Evolutionary conservation across 345 rosid species (phyloP).

Genomic region (Microthlaspi erraticum): DNA sequence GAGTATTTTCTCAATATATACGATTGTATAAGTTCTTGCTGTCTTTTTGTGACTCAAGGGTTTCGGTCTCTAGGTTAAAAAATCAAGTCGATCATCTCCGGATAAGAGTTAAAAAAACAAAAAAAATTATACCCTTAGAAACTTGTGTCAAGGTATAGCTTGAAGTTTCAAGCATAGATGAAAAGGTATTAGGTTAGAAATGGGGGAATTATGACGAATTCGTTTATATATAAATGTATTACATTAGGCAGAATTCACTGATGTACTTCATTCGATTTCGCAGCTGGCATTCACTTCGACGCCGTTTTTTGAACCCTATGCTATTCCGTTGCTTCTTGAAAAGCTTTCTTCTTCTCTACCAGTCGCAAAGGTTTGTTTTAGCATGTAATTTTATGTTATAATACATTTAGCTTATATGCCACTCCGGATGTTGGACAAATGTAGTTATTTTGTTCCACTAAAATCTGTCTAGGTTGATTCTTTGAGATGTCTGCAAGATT

Average conservation of each 20-base stretch:
- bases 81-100: not conserved
- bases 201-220: not conserved
- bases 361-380: conserved; percentile 69
- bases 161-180: conserved; percentile 17
- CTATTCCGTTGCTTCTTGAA: conserved; percentile 83
- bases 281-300: conserved; percentile 88
- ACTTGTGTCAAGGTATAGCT: conserved; percentile 8
- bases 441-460: conserved; percentile 31
- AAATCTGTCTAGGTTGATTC: conserved; percentile 74
- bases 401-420: conserved; percentile 11
- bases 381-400: conserved; percentile 9
- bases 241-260: not conserved
- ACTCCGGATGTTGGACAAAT: conserved; percentile 28
- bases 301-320: conserved; percentile 87
- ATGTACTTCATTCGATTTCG: conserved; percentile 35
- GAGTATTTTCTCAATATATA: conserved; percentile 33
- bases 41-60: not conserved
- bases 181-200: conserved; percentile 7
- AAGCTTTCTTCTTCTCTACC: conserved; percentile 89
- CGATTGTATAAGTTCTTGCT: conserved; percentile 31
- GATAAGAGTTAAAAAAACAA: not conserved
- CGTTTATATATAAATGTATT: not conserved
- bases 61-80: not conserved
- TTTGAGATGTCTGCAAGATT: conserved; percentile 69
- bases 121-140: not conserved